A percentile compares a stretch with the other conserved stretches of the same genome.
phyloP scores from a whole-genome alignment of 225 moss, liverwort and hornwort species.

The Marchantia paleacea region DNA sequence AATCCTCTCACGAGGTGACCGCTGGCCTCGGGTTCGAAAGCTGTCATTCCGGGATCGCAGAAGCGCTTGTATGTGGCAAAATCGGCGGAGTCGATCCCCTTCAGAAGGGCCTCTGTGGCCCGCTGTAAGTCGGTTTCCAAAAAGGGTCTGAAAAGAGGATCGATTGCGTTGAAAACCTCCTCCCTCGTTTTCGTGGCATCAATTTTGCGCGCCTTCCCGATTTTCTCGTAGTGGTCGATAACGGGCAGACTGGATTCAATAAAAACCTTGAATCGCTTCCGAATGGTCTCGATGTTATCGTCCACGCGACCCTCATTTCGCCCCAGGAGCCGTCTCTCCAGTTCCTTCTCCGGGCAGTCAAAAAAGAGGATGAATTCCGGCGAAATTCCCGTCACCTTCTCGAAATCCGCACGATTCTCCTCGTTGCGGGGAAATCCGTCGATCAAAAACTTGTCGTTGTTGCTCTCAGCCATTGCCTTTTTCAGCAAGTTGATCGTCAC shows the following conservation, averaged over 20 bases:
- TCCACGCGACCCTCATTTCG: slow-evolving; percentile 95
- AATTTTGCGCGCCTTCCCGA: slow-evolving; percentile 72
- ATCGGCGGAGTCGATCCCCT: slow-evolving; percentile 74
- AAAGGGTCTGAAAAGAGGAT: slow-evolving; percentile 67
- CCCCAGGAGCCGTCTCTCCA: slow-evolving; percentile 84
- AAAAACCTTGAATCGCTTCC: slow-evolving; percentile 84
- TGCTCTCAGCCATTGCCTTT: slow-evolving; percentile 76
- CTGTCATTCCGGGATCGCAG: slow-evolving; percentile 79
- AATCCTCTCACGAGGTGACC: slow-evolving; percentile 54
- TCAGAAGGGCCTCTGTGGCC: slow-evolving; percentile 73
- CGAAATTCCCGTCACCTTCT: slow-evolving; percentile 64
- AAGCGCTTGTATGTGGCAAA: slow-evolving; percentile 65
- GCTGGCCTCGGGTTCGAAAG: slow-evolving; percentile 73
- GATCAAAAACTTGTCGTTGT: slow-evolving; percentile 86
- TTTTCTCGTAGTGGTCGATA: slow-evolving; percentile 57
- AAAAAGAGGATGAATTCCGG: slow-evolving; percentile 85
- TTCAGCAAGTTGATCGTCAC: slow-evolving; percentile 93
- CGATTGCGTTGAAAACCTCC: slow-evolving; percentile 68
- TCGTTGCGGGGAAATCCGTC: slow-evolving; percentile 96
- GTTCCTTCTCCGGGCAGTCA: slow-evolving; percentile 72
- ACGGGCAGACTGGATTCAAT: slow-evolving; percentile 78
- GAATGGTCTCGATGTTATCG: slow-evolving; percentile 85
- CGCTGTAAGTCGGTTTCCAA: slow-evolving; percentile 40
- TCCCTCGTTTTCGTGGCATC: slow-evolving; percentile 64
- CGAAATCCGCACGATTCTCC: slow-evolving; percentile 83